phyloP scores from a whole-genome alignment of 2,329 filamentous ascomycete species.

The Macrophomina pseudophaseolina region DNA sequence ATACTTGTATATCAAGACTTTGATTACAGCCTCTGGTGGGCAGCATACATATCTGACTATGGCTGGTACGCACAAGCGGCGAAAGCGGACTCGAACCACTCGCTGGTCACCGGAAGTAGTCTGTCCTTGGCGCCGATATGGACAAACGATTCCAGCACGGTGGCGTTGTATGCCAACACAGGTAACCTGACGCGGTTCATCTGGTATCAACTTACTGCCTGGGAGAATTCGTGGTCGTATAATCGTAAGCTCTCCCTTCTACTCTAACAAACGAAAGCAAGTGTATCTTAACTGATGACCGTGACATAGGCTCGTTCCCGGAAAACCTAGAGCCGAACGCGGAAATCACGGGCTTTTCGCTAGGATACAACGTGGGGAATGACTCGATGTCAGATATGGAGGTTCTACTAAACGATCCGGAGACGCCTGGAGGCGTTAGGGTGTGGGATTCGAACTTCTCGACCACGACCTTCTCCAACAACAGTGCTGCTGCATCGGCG shows the following conservation, averaged over 20 bases:
- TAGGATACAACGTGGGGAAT: neutral
- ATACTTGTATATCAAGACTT: neutral
- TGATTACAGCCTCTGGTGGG: neutral
- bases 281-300: neutral
- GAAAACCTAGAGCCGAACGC: neutral
- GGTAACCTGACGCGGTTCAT: neutral
- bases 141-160: constrained; percentile 4
- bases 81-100: neutral
- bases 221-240: constrained; percentile 3
- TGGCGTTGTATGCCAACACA: constrained; percentile 2
- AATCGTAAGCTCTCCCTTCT: neutral
- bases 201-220: constrained; percentile 2
- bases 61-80: constrained; percentile 4
- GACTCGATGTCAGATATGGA: constrained; percentile 4
- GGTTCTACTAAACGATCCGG: neutral
- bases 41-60: neutral
- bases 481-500: neutral
- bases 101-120: neutral
- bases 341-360: neutral
- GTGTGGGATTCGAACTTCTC: constrained; percentile 5
- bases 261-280: neutral
- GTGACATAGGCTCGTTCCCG: neutral
- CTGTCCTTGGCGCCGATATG: constrained; percentile 2
- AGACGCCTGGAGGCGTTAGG: neutral
- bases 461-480: neutral